Evolutionary conservation across 1,139 yeast species (phyloP), one percentile per base, ranked within the genome.

Genomic region (Magnusiomyces paraingens): DNA sequence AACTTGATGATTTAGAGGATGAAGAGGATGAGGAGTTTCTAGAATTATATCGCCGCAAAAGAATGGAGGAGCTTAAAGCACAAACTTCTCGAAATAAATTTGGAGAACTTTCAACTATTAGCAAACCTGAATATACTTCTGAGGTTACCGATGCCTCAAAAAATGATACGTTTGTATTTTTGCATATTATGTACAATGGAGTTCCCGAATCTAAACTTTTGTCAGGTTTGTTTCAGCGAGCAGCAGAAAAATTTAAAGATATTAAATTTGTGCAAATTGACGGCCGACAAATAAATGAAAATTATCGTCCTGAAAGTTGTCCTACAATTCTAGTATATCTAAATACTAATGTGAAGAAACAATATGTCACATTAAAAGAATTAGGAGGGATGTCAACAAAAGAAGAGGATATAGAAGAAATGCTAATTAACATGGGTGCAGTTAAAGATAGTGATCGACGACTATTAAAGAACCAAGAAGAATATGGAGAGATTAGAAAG

Each of bases 201-300:
- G 80, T 80, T 53, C 67, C 85, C 38, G 97, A 90, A 67, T 84
- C 93, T 52, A 77, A 95, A 58, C 71, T 91, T 14, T 72, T 90
- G 50, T 72, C 82, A 0, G 77, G 82, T 0, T 66, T 86, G 32
- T 75, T 86, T 58, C 68, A 55, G 22, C 61, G 71, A n/a, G 59
- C 62, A 0, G 75, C 76, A 3, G 66, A 66, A 11, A 64, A 65
- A 53, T 72, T 69, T 59, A 55, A 62, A n/a, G 96, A 93, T 63
- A 71, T 93, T 63, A 93, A 93, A 70, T 85, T 93, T 65, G 93
- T 91, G 47, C 96, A 93, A 61, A 93, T 93, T 51, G 86, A 88
- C 14, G 96, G 88, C 20, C 78, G 81, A 58, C 82, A 96, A 68
- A 95, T 96, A 56, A 86, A 91, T 59, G 98, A 91, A 64, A 83